Evolutionary conservation across 352 stramenopile genomes (phyloP).

Genomic region (Phytophthora meadii): DNA sequence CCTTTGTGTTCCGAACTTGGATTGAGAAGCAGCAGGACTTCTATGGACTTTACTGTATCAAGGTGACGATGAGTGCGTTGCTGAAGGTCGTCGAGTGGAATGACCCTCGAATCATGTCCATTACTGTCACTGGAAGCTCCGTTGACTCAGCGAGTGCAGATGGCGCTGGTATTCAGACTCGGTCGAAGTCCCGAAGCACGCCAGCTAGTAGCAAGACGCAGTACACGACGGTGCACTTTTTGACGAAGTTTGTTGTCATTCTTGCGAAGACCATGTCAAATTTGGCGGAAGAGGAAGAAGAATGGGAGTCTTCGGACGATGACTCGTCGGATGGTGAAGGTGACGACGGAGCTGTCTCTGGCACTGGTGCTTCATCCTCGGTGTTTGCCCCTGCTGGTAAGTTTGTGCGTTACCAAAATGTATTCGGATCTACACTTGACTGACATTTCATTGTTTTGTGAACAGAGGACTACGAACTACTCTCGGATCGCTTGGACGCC

Average conservation of each 20-base stretch:
- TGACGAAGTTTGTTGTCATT: conserved; percentile 80
- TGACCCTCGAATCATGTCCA: conserved; percentile 69
- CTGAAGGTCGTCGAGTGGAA: conserved; percentile 81
- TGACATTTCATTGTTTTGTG: conserved; percentile 19
- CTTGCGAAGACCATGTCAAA: conserved; percentile 76
- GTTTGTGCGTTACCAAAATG: conserved; percentile 2
- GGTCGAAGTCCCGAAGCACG: conserved; percentile 57
- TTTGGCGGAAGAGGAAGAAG: conserved; percentile 78
- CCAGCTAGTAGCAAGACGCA: conserved; percentile 41
- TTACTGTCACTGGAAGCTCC: conserved; percentile 66
- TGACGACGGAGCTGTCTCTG: conserved; percentile 31
- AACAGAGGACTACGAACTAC: conserved; percentile 70
- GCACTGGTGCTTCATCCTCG: conserved; percentile 39
- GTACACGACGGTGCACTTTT: conserved; percentile 74
- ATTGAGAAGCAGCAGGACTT: conserved; percentile 87
- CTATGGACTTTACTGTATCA: conserved; percentile 86
- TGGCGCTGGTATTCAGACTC: conserved; percentile 50
- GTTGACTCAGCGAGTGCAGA: conserved; percentile 30
- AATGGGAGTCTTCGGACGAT: conserved; percentile 78
- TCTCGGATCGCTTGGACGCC: conserved; percentile 70
- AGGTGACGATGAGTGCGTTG: conserved; percentile 81
- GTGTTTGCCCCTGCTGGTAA: conserved; percentile 81
- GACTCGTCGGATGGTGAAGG: conserved; percentile 74
- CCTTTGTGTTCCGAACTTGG: conserved; percentile 85
- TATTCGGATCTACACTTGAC: not conserved